Evolutionary conservation across 2,329 filamentous ascomycete genomes (phyloP).

Genomic region (Exophiala lecanii-corni): DNA sequence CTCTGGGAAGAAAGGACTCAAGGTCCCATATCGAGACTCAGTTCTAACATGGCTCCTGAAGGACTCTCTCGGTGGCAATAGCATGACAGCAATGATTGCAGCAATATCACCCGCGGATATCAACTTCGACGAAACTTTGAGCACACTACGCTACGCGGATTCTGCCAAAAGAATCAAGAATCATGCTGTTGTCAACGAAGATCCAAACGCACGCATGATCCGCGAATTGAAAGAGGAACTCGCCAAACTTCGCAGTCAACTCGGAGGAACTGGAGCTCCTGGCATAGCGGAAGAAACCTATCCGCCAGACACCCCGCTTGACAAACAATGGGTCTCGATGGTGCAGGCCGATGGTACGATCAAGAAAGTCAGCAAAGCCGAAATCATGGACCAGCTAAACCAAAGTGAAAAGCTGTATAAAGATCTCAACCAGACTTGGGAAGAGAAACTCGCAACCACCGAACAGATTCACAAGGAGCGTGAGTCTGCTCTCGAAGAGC

Average conservation of each 20-base stretch:
- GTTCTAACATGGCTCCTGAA: constrained; percentile 95
- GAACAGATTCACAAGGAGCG: constrained; percentile 97
- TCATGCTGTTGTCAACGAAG: constrained; percentile 97
- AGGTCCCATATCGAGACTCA: constrained; percentile 96
- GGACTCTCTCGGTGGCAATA: constrained; percentile 95
- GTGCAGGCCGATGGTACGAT: constrained; percentile 76
- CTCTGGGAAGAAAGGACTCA: constrained; percentile 70
- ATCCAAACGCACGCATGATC: constrained; percentile 98
- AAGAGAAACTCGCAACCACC: constrained; percentile 90
- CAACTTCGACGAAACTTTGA: constrained; percentile 96
- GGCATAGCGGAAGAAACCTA: constrained; percentile 71
- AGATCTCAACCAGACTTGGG: constrained; percentile 98
- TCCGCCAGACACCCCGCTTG: constrained; percentile 82
- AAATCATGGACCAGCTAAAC: constrained; percentile 92
- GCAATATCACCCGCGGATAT: constrained; percentile 97
- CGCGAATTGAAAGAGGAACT: constrained; percentile 95
- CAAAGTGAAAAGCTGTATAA: constrained; percentile 95
- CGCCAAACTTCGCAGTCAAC: constrained; percentile 76
- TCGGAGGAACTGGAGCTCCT: constrained; percentile 52
- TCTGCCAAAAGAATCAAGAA: constrained; percentile 99
- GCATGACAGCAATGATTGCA: constrained; percentile 99
- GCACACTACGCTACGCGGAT: constrained; percentile 92
- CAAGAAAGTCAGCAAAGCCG: constrained; percentile 96
- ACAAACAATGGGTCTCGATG: constrained; percentile 95
- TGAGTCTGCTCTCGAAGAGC: constrained; percentile 87